Evolutionary conservation across 768 basidiomycete species (phyloP).

Genomic region (Psilocybe cubensis): DNA sequence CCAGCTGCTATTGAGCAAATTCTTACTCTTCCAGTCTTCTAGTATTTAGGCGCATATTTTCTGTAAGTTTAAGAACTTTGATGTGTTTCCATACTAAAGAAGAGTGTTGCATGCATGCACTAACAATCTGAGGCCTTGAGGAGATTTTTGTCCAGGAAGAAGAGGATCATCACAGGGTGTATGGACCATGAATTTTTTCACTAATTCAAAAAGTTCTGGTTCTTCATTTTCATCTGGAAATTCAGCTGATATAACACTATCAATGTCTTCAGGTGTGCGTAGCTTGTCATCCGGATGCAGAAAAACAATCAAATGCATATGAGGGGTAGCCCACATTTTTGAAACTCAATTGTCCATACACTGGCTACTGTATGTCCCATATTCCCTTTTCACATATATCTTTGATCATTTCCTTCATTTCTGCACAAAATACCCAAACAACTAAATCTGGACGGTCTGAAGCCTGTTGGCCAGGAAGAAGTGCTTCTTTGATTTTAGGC

Average conservation of each 20-base stretch:
- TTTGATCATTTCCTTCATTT: constrained; percentile 38
- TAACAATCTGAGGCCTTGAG: constrained; percentile 38
- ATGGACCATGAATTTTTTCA: constrained; percentile 36
- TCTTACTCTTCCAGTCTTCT: constrained; percentile 18
- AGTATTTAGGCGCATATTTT: constrained; percentile 46
- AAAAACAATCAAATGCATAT: constrained; percentile 49
- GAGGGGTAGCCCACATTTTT: constrained; percentile 55
- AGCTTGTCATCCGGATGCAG: constrained; percentile 33
- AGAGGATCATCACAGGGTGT: constrained; percentile 41
- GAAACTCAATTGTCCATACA: constrained; percentile 54
- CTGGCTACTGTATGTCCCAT: constrained; percentile 43
- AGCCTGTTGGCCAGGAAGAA: constrained; percentile 40
- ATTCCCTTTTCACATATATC: constrained; percentile 37
- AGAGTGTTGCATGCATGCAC: constrained; percentile 32
- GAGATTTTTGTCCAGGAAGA: constrained; percentile 31
- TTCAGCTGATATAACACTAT: constrained; percentile 39
- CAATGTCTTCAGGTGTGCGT: constrained; percentile 32
- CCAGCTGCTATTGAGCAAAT: constrained; percentile 40
- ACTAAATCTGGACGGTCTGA: constrained; percentile 52
- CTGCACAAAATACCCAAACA: constrained; percentile 44
- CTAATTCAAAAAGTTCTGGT: constrained; percentile 41
- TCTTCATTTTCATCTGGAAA: constrained; percentile 42
- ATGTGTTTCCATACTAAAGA: constrained; percentile 43
- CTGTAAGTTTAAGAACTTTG: constrained; percentile 31
- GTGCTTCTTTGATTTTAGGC: constrained; percentile 45